These are phyloP conservation scores for Fonsecaea nubica DNA, from an alignment of 2,329 filamentous ascomycete species.

Conservation along the genomic window DNA sequence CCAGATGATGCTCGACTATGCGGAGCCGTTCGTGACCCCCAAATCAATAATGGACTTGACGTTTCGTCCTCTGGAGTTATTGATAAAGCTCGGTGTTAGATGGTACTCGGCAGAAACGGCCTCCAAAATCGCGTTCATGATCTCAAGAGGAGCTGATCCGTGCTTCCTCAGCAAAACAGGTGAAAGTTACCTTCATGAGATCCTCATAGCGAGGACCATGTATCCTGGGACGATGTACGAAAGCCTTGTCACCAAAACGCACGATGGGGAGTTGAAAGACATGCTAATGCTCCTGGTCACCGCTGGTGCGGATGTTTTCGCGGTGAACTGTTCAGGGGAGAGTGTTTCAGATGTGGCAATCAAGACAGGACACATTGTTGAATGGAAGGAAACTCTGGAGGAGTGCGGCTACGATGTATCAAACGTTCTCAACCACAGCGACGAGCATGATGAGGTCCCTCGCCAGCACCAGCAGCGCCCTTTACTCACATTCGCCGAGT, in stretches of 20 bases:
- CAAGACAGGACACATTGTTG: not conserved
- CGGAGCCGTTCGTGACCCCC: not conserved
- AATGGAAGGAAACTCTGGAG: constrained; percentile 1
- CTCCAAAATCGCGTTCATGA: not conserved
- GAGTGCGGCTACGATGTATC: not conserved
- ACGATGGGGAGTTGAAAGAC: not conserved
- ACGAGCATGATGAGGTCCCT: not conserved
- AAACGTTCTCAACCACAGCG: not conserved
- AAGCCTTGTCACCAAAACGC: not conserved
- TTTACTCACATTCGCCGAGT: not conserved
- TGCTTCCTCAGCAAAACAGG: not conserved
- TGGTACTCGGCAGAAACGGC: not conserved
- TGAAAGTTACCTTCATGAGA: not conserved
- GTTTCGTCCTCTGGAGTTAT: no score
- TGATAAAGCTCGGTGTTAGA: no score
- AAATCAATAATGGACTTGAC: no score
- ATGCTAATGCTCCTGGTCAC: not conserved
- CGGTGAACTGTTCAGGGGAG: not conserved
- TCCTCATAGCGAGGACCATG: not conserved
- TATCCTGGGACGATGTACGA: not conserved
- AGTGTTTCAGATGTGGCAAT: not conserved
- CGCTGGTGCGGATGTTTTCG: not conserved
- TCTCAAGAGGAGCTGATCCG: not conserved
- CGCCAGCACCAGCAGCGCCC: not conserved
- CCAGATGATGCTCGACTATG: not conserved